Evolutionary conservation across 306 rosid species (phyloP), one percentile per base, ranked within the genome.

Genomic region (Heteromeles arbutifolia): DNA sequence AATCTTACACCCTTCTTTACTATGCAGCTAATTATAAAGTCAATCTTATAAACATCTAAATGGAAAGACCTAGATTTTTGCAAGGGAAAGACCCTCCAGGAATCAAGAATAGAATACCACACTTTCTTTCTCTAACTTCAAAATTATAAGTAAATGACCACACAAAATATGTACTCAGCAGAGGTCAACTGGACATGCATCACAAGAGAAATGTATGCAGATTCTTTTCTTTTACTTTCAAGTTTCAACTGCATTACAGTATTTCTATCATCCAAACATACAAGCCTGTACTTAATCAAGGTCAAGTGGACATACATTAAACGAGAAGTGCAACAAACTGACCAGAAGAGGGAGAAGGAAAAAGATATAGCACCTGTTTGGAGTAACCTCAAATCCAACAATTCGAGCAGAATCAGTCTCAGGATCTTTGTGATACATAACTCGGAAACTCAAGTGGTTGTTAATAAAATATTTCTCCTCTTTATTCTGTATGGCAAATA

Each of bases 401-500:
- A 96, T 90, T 75, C 98, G 95, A 81, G 99, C 93, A 79, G 85
- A 68, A 80, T 93, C 98, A 3, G 97, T 89, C 78, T 90, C 99
- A 15, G 89, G 86, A 75, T 96, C 99, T 85, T 87, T 89, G 90
- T 96, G 99, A 85, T 81, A 96, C 97, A 89, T 96, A 77, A 96
- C 97, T 82, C 99, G 87, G 84, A 92, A 96, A 84, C 97, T 96
- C 90, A 96, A 85, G 93, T 96, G 99, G 82, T 96, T 96, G 82
- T 96, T 86, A 76, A 96, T 90, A 83, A 96, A 95, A 84, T 96
- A 90, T 76, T 87, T 96, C 86, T 96, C 97, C 82, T 92, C 98
- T 87, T 96, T 96, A 84, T 92, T 92, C 99, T 96, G 88, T 45
- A 75, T 53, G 76, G 74, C 69, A 83, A 75, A 69, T 39, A 63